Base-by-base conservation (phyloP, 192 early-diverging fungal species). In the Backusella mclennaniae region DNA sequence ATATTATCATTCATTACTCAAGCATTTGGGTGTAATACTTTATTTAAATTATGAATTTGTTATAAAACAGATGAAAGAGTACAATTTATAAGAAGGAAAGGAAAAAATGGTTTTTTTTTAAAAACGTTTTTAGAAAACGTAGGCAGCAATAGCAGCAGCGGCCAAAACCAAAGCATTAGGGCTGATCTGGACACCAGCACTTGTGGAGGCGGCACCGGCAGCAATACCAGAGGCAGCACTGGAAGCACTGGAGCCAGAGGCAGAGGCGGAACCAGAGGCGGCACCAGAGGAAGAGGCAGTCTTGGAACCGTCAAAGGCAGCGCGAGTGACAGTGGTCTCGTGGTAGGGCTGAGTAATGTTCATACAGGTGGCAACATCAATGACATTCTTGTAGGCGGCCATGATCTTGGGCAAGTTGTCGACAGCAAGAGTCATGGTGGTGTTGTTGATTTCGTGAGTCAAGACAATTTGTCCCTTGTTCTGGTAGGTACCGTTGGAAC, bases 321-420 rank as follows among this genome's bases (percentile, higher is more conserved):
- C 52, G 31, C 78, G 71, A 0, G n/a, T 78, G 39, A 82, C 77
- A 69, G 59, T 71, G 44, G 44, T 53, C 39, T 82, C 80, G 19
- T 75, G 41, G 63, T 82, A 82, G 67, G 80, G 80, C 23, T 82
- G 7, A 36, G 80, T 82, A 35, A 82, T 82, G 80, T 78, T 82
- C 72, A 74, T 74, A n/a, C 80, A 82, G 21, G 80, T 82, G 44
- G 80, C 80, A 19, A 82, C 69, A 75, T 80, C 79, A 36, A 80
- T 39, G 66, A 82, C 68, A 63, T 82, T 63, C 73, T 78, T 78
- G 70, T 78, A 82, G 41, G 77, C 77, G 17, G 69, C 70, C 53
- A 73, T 33, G 66, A 82, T 78, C 69, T 77, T 71, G 35, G 80
- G 80, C 8, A 82, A 36, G 77, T 76, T 39, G 8, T 78, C 35